Base-by-base conservation (phyloP, 2,329 filamentous ascomycete genomes). In the Aspergillus awamori region DNA sequence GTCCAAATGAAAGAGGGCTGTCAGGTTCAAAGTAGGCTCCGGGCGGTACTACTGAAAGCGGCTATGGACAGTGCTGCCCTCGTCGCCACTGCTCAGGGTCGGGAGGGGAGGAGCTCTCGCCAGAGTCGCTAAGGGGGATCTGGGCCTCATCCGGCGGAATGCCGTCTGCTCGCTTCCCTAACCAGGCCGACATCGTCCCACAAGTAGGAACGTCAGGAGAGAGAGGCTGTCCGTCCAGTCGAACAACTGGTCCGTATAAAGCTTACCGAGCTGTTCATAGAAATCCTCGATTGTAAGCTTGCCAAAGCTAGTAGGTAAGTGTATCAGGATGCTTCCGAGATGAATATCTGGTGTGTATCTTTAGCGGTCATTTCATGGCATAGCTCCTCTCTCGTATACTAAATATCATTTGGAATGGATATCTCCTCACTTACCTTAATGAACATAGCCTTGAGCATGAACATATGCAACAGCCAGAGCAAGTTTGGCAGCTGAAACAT, bases 401-500 rank as follows among this genome's bases (percentile, higher is more conserved):
- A 20, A 17, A 17, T 1, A 17, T 17, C 17, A 17, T 41, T 5
- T 8, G 5, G 26, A 48, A 7, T 45, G 28, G 11, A 1, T 30
- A 30, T 30, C 1, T 30, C 57, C 48, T 36, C 1, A 68, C 65
- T 52, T 67, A 68, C 65, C 67, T 11, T 56, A 67, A 55, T 72
- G 69, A 38, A 68, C 65, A 48, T 67, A 63, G 4, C 66, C 67
- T 60, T 61, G 63, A 52, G 47, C 60, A 59, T 70, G 69, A 7
- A 69, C 43, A 26, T 65, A 69, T 17, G 62, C 49, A n/a, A 70
- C 54, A 47, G 61, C 64, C 26, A 65, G 53, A 11, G 67, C 60
- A 47, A 70, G 58, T 58, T 70, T 63, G 20, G 69, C 61, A 5
- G 58, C 53, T 8, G 70, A 62, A 4, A 59, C 59, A 41, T 57